Evolutionary conservation across 2,329 filamentous ascomycete species (phyloP), one percentile per base, ranked within the genome.

Genomic region (Ascochyta rabiei): DNA sequence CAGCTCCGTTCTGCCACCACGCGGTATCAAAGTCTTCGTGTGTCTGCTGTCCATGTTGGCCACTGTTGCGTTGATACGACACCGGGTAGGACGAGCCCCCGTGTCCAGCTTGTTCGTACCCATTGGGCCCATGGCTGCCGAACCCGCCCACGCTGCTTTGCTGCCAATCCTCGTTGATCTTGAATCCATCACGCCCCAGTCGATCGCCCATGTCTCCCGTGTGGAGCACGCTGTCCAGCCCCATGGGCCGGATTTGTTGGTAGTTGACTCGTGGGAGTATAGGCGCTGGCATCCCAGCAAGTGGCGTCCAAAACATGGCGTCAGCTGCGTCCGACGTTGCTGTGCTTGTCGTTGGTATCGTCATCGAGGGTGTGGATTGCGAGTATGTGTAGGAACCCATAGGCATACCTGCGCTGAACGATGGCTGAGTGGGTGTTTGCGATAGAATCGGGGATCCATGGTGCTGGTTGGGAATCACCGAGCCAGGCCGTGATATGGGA

Each of bases 201-300:
- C 70, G 61, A 12, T 74, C 69, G 48, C 68, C 72, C 37, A 70
- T 66, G 26, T 74, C 62, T 5, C 56, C 54, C 7, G 48, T 46
- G 49, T 67, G 51, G 41, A 75, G 58, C 45, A 75, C 70, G 26
- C 60, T 71, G n/a, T 70, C 65, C 7, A 75, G 39, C 12, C 71
- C 73, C 73, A 76, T 75, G 3, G 71, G 71, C 16, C 66, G 64
- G 13, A 65, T 53, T 24, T 68, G 64, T 23, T 61, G 57, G 52
- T 64, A 67, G 31, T 51, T 68, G 35, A 56, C 67, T n/a, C 68
- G 60, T 1, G 66, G 66, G 0, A 73, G 44, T 6, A 74, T 70
- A 2, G 77, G 76, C 7, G 75, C 72, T 44, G 70, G 74, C 49
- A 78, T 68, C 2, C 72, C 72, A 1, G 73, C 70, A 12, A 79